Conservation (phyloP, 306 rosid species). For the Cyclanthera cordifolia region DNA sequence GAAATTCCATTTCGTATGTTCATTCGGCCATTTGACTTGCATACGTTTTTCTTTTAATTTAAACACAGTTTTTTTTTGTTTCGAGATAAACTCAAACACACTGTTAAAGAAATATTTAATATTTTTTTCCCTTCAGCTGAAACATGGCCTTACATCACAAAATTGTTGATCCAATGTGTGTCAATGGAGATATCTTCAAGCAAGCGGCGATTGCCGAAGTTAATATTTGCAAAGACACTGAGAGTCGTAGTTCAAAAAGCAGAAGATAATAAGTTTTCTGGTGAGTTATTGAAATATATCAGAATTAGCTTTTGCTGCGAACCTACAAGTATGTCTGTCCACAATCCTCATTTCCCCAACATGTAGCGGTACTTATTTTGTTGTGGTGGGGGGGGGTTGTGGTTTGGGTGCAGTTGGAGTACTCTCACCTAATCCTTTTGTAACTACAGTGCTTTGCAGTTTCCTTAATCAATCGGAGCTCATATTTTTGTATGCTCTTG, state of each 20-base stretch:
- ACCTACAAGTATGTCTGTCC: background rate
- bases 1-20: slow-evolving; percentile 62
- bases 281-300: slow-evolving; percentile 24
- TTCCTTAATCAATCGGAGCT: background rate
- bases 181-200: slow-evolving; percentile 63
- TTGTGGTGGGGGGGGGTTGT: too few species aligned
- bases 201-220: slow-evolving; percentile 58
- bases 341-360: too few species aligned
- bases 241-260: slow-evolving; percentile 65
- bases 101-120: background rate
- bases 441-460: background rate
- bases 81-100: background rate
- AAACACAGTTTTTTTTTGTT: too few species aligned
- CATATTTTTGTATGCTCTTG: background rate
- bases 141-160: slow-evolving; percentile 82
- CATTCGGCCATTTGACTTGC: background rate
- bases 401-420: background rate
- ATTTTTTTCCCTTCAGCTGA: slow-evolving; percentile 51
- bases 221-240: slow-evolving; percentile 69
- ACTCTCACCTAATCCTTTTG: background rate
- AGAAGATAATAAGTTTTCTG: slow-evolving; percentile 58
- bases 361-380: too few species aligned
- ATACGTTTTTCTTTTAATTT: background rate
- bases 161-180: slow-evolving; percentile 50
- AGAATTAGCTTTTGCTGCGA: background rate